Evolutionary conservation across 208 protist species (phyloP).

Genomic region (Trichomonas tenax): DNA sequence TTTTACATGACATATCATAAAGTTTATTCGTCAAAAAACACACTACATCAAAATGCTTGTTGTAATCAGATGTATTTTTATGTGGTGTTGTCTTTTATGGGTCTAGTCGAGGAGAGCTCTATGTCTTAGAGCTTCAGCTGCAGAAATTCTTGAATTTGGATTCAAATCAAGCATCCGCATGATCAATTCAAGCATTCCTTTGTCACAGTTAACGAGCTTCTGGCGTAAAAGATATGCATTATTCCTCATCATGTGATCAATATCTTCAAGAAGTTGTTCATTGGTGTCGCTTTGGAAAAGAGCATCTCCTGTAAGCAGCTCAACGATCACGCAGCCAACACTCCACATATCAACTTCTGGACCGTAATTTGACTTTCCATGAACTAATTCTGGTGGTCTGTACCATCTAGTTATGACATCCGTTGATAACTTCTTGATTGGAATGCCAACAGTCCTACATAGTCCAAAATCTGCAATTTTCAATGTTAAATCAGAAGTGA

Average conservation of each 20-base stretch:
- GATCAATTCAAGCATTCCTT: not conserved
- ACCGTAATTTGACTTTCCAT: not conserved
- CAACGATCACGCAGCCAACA: not conserved
- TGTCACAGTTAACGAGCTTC: not conserved
- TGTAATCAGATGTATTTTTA: too few species aligned
- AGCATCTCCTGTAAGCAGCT: not conserved
- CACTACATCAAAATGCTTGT: too few species aligned
- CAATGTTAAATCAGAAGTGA: slow-evolving; percentile 11
- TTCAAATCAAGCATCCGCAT: not conserved
- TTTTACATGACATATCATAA: too few species aligned
- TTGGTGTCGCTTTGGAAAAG: not conserved
- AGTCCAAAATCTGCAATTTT: slow-evolving; percentile 30
- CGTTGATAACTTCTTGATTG: slow-evolving; percentile 80
- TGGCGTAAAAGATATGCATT: not conserved
- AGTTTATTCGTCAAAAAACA: too few species aligned
- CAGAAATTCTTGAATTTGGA: not conserved
- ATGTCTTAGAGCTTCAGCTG: not conserved
- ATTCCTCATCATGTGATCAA: not conserved
- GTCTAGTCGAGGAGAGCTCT: not conserved
- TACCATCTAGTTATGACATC: not conserved
- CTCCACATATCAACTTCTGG: not conserved
- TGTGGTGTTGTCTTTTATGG: too few species aligned
- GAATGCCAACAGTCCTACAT: not conserved
- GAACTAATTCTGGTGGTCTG: not conserved
- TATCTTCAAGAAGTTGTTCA: not conserved